Evolutionary conservation across 140 eudicot genomes (phyloP), one percentile per base, ranked within the genome.

Genomic region (Ambrosia hybrid): DNA sequence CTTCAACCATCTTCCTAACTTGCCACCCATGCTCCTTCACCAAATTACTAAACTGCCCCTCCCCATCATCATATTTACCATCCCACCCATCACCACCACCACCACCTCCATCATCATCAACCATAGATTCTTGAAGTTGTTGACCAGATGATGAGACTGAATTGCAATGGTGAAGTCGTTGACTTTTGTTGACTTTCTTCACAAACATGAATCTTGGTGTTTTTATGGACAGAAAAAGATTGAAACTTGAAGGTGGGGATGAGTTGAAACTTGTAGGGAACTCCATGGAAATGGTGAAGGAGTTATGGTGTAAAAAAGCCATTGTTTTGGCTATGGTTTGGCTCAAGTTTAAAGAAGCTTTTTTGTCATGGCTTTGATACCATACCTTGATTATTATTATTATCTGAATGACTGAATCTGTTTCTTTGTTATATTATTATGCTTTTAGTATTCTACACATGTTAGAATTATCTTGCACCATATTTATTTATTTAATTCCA

Each of bases 1-100:
- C 72, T 77, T 88, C 90, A 63, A 68, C 79, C 96, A 94, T 88
- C 62, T 83, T 90, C 85, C 99, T 94, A 65, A 90, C 97, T 57
- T 88, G 64, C 99, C 99, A 94, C 15, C 92, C 96, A 67, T 75
- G 62, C 67, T 86, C 91, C 12, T 68, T 62, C 66, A 81, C 84
- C 74, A 90, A 74, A 83, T 80, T 75, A 77, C 87, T 80, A 78
- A 80, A 77, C 15, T 71, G 81, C 66, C 85, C 87, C 16, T 75
- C 9, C 7, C 77, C 53, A 68, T 10, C 69, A 55, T 79, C 68
- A 80, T 15, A 74, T 63, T 46, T 76, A 51, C 58, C 71, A 26
- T 52, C 78, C 43, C 67, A 4, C 9, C 71, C 81, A 13, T 36
- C 80, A 34, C 39, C 68, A 37, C 33, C 53, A n/a, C 55, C 65